A percentile compares a stretch with the other conserved stretches of the same genome.
These are phyloP conservation scores for Xylaria sp. DNA, from an alignment of 2,329 filamentous ascomycete species.

Conservation along the genomic window DNA sequence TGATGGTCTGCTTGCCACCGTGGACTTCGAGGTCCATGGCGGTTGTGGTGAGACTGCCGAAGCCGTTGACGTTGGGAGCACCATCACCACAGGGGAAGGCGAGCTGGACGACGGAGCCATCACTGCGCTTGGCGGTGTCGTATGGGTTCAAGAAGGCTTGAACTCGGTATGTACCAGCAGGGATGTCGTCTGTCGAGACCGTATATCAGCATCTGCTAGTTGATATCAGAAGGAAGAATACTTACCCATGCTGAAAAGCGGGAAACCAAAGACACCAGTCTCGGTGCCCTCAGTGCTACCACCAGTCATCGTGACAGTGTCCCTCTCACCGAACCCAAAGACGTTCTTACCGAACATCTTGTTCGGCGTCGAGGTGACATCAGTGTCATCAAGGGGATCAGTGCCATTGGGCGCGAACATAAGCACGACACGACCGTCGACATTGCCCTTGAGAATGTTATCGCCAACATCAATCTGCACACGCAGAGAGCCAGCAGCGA, in stretches of 20 bases:
- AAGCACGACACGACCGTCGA: slow-evolving; percentile 24
- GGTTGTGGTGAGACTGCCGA: slow-evolving; percentile 19
- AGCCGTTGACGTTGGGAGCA: slow-evolving; percentile 18
- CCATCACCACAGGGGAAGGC: slow-evolving; percentile 25
- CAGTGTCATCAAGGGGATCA: slow-evolving; percentile 22
- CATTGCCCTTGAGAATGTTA: slow-evolving; percentile 13
- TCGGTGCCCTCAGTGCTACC: slow-evolving; percentile 7
- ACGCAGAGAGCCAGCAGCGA: slow-evolving; percentile 4
- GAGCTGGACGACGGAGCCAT: slow-evolving; percentile 19
- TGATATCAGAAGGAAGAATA: no score
- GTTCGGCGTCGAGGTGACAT: slow-evolving; percentile 22
- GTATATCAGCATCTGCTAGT: neutral
- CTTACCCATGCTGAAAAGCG: slow-evolving; percentile 17
- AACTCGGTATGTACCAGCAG: slow-evolving; percentile 19
- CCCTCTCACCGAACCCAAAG: slow-evolving; percentile 15
- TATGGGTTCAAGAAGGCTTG: slow-evolving; percentile 24
- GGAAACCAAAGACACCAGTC: slow-evolving; percentile 20
- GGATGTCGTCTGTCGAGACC: slow-evolving; percentile 13
- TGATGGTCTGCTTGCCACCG: slow-evolving; percentile 16
- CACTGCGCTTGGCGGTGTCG: slow-evolving; percentile 17
- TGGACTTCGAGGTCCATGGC: slow-evolving; percentile 18
- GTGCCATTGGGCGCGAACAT: slow-evolving; percentile 24
- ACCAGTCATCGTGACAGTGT: slow-evolving; percentile 16
- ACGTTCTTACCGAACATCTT: slow-evolving; percentile 25
- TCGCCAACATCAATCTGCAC: slow-evolving; percentile 27